Base-by-base conservation (phyloP, 2,329 filamentous ascomycete species). In the Cladophialophora psammophila region DNA sequence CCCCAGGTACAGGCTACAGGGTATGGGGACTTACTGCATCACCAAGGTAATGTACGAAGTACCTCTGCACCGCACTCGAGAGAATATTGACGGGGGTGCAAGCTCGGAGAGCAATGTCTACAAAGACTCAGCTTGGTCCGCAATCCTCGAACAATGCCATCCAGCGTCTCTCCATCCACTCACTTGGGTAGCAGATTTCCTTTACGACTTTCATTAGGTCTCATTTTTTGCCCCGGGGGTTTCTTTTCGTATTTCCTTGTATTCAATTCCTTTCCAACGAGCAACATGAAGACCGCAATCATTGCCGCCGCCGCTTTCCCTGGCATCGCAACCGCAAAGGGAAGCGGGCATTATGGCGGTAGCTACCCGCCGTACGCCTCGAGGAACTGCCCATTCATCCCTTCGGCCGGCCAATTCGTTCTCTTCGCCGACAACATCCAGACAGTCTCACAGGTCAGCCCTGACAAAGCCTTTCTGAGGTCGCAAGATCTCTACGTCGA, bases 361-460 rank as follows among this genome's bases (percentile, higher is more conserved):
- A 42, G 45, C 18, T 52, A 35, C 12, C 40, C 42, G 12, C 50
- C 58, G 15, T 18, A n/a, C 1, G 20, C 58, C 45, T 36, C 34
- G 31, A 36, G 15, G 10, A 35, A 55, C 52, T 55, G 58, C 45
- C 57, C 57, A 1, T 60, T 60, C 26, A 31, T 53, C 13, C 42
- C 58, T 8, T 52, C 58, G 4, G 32, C 32, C 34, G 35, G 31
- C 32, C 42, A 60, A 34, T 60, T 36, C 58, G 32, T 60, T 53
- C 58, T 60, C 42, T 53, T 52, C 34, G 58, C 58, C 58, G 58
- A 60, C 10, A 40, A 60, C 45, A 60, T 60, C n/a, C 58, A 60
- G 45, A 50, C 42, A 6, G 45, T 60, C 18, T 60, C 58, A 31
- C 42, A 34, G 18, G 32, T 38, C 34, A 7, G 36, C 5, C 31